Base-by-base conservation (phyloP, 148 eudicot genomes). In the Chenopodium berlandieri region DNA sequence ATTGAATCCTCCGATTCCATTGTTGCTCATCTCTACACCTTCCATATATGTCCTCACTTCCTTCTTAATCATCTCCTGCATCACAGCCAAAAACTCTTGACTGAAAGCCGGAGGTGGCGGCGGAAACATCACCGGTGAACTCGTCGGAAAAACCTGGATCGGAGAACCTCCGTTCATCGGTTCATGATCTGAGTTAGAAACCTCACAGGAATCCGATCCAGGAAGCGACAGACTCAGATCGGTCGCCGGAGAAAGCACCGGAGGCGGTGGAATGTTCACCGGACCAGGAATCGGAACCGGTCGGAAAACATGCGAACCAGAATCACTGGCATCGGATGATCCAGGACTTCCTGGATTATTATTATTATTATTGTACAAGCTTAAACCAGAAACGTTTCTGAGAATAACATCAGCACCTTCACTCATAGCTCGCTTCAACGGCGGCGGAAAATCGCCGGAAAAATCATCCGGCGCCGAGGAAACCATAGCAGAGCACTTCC, bases 21-120 rank as follows among this genome's bases (percentile, higher is more conserved):
- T 17, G 9, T 23, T 30, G 9, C 75, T 83, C 56, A 84, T 84
- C 67, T 88, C 90, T 14, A 88, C 17, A 22, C 88, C 97, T 71
- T 85, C 85, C 95, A 95, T 95, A 72, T 93, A 93, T 37, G 76
- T 90, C 88, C 93, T 87, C 86, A 93, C 97, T 83, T 93, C 98
- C 54, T 79, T 89, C 89, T 85, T 91, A 17, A 93, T 89, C 97
- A 95, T 92, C 80, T 91, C 94, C 81, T 93, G 93, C 94, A 95
- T 92, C 89, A 86, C 91, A 80, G 86, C 87, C 86, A 92, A 37
- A 81, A 95, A 84, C 85, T 93, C 97, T 32, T 83, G 54, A 22
- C 84, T 91, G 47, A 91, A 90, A 63, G 87, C 84, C 83, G 83
- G 82, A 4, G 48, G 66, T 16, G 47, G 62, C 62, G 22, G 62